Conservation (phyloP, 1,284 basidiomycete genomes). For the Somion occarium region DNA sequence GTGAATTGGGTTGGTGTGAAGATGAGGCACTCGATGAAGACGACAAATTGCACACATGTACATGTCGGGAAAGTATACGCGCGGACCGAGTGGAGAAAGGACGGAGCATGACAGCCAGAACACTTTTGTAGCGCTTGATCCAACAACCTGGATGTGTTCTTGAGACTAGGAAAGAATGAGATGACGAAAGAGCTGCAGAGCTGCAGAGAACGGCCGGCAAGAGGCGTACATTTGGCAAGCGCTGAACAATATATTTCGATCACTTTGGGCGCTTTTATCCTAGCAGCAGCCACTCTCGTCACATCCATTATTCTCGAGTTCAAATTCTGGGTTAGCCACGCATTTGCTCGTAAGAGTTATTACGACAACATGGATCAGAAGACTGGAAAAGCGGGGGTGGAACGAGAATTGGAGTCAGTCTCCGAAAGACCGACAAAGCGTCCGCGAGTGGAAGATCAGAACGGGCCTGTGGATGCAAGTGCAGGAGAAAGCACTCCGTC, state of each 20-base stretch:
- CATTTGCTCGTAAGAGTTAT: not conserved
- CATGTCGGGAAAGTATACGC: slow-evolving; percentile 15
- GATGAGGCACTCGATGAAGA: slow-evolving; percentile 14
- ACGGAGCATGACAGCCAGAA: slow-evolving; percentile 21
- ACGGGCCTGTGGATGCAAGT: not conserved
- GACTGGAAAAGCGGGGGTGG: not conserved
- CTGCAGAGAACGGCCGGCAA: not conserved
- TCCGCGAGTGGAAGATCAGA: slow-evolving; percentile 18
- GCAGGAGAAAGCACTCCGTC: not conserved
- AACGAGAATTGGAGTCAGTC: not conserved
- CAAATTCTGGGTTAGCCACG: not conserved
- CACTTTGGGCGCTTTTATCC: not conserved
- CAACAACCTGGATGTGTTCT: too few species aligned
- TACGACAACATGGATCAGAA: not conserved
- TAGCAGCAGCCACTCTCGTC: not conserved
- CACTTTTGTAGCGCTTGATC: too few species aligned
- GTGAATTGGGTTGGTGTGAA: slow-evolving; percentile 32
- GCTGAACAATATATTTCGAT: not conserved
- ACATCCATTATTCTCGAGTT: not conserved
- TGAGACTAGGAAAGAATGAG: too few species aligned
- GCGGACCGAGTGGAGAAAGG: slow-evolving; percentile 16
- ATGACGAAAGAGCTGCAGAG: too few species aligned
- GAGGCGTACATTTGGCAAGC: not conserved
- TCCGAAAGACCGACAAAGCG: slow-evolving; percentile 22
- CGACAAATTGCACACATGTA: slow-evolving; percentile 18